Evolutionary conservation across 495 filamentous ascomycete species (phyloP).

Genomic region (Penicillium coffeae): DNA sequence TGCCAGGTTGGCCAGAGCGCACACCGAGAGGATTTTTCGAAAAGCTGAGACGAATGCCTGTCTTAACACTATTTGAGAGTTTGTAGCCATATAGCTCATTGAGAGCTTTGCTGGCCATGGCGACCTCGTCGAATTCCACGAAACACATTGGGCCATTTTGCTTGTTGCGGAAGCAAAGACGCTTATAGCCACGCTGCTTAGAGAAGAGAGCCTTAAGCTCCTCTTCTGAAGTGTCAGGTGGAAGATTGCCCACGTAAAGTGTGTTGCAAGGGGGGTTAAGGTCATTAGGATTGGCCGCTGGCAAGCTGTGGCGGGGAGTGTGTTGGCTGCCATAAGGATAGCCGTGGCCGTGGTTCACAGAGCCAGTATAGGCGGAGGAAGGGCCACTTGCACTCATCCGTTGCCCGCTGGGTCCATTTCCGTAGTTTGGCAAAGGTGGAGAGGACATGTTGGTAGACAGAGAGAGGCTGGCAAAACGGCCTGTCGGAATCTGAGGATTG

Average conservation of each 20-base stretch:
- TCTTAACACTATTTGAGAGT: constrained; percentile 90
- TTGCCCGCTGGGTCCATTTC: constrained; percentile 22
- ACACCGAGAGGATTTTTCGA: constrained; percentile 97
- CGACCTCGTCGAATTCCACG: constrained; percentile 95
- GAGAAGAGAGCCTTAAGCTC: constrained; percentile 94
- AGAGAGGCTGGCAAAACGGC: constrained; percentile 67
- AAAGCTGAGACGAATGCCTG: constrained; percentile 95
- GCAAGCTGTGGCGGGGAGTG: constrained; percentile 66
- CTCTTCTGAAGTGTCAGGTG: constrained; percentile 90
- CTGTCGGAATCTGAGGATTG: constrained; percentile 68
- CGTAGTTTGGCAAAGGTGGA: constrained; percentile 49
- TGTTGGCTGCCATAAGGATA: constrained; percentile 58
- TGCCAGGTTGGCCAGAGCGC: constrained; percentile 66
- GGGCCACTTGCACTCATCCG: constrained; percentile 51
- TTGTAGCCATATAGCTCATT: constrained; percentile 87
- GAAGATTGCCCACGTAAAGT: constrained; percentile 93
- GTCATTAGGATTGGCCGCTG: constrained; percentile 91
- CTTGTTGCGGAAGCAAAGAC: constrained; percentile 96
- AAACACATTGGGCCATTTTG: constrained; percentile 99
- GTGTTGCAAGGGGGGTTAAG: constrained; percentile 98
- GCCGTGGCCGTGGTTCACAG: constrained; percentile 46
- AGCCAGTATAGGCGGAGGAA: constrained; percentile 58
- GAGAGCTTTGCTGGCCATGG: constrained; percentile 87
- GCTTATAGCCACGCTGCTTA: constrained; percentile 92
- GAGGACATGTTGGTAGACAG: constrained; percentile 62